phyloP scores from a whole-genome alignment of 176 grass and related monocot species.

The Aechmea fasciata region DNA sequence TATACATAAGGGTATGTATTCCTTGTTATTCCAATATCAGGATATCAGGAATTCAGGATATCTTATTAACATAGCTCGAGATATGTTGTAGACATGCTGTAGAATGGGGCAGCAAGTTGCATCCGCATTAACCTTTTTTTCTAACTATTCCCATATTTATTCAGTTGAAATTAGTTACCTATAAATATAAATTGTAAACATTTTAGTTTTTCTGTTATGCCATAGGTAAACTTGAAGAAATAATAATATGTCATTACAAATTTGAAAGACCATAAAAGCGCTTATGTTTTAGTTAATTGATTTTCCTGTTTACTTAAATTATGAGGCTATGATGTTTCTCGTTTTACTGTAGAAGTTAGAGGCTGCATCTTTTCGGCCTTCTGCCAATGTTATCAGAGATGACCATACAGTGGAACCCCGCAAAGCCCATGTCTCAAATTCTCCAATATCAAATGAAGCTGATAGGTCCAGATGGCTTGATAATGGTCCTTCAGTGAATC shows the following conservation, averaged over 20 bases:
- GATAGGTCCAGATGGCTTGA: constrained; percentile 18
- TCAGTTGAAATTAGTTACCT: too few relatives aligned
- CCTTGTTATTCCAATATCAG: too few relatives aligned
- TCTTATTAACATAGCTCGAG: too few relatives aligned
- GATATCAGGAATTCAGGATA: too few relatives aligned
- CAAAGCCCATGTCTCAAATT: constrained; percentile 10
- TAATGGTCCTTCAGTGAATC: constrained; percentile 9
- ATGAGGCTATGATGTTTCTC: constrained; percentile 2
- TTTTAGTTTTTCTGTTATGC: background rate
- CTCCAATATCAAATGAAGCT: constrained; percentile 14
- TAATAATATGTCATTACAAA: background rate
- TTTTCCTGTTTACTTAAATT: background rate
- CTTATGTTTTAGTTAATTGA: background rate
- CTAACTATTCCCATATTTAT: too few relatives aligned
- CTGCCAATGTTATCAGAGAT: constrained; percentile 5
- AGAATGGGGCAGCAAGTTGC: too few relatives aligned
- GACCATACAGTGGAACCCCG: constrained; percentile 15
- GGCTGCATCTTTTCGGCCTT: constrained; percentile 22
- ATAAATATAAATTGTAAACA: too few relatives aligned
- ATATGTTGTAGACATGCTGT: too few relatives aligned
- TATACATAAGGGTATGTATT: too few relatives aligned
- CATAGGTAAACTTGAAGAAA: background rate
- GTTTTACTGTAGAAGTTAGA: constrained; percentile 32
- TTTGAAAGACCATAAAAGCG: background rate
- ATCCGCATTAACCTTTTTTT: too few relatives aligned